These are phyloP conservation scores for Schizopora paradoxa DNA, from an alignment of 1,284 basidiomycete genomes.

Conservation along the genomic window DNA sequence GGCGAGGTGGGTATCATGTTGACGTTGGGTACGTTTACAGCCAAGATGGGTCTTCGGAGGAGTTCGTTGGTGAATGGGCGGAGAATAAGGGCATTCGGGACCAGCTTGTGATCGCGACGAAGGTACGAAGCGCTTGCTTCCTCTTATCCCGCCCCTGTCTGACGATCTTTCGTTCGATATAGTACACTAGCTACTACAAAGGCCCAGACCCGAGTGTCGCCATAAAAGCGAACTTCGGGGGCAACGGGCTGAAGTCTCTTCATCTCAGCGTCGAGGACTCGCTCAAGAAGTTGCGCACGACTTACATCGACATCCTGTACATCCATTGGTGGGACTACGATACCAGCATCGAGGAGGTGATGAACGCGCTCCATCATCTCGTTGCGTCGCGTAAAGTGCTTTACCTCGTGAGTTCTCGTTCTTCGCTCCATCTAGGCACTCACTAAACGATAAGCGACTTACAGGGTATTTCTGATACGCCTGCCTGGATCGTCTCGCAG, in stretches of 20 bases:
- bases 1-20: background rate
- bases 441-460: background rate
- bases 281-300: constrained; percentile 51
- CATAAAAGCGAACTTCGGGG: constrained; percentile 30
- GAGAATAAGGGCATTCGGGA: constrained; percentile 35
- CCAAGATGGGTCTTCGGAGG: constrained; percentile 29
- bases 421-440: background rate
- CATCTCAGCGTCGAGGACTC: constrained; percentile 30
- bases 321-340: constrained; percentile 35
- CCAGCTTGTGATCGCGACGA: constrained; percentile 41
- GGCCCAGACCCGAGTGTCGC: constrained; percentile 34
- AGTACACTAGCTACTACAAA: constrained; percentile 33
- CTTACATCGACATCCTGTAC: constrained; percentile 50
- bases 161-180: constrained; percentile 10
- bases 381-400: constrained; percentile 38
- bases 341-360: constrained; percentile 32
- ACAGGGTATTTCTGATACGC: constrained; percentile 26
- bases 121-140: constrained; percentile 26
- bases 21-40: constrained; percentile 9
- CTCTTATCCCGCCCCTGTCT: constrained; percentile 25
- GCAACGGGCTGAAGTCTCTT: constrained; percentile 35
- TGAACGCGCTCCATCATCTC: constrained; percentile 29
- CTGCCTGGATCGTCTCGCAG: constrained; percentile 23
- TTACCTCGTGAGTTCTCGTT: constrained; percentile 30
- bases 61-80: constrained; percentile 40